Conservation (phyloP, 805 yeast genomes). For the Sugiyamaella floridensis region DNA sequence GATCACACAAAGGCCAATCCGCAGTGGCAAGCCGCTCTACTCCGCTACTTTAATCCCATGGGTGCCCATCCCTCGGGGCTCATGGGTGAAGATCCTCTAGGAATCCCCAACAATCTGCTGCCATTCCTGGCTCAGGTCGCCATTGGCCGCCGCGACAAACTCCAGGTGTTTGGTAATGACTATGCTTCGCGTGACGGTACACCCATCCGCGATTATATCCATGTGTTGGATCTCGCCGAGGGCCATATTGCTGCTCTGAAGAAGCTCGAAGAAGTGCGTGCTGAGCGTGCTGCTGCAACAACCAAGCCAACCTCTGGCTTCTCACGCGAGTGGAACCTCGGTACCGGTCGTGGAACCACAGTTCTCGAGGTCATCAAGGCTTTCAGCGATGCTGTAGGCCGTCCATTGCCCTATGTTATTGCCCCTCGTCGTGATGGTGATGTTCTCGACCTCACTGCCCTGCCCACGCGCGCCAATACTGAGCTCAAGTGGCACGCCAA, state of each 20-base stretch:
- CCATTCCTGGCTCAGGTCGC: slow-evolving; percentile 78
- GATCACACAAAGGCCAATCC: slow-evolving; percentile 43
- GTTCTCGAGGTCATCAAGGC: slow-evolving; percentile 65
- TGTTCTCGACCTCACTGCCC: slow-evolving; percentile 67
- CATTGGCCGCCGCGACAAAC: slow-evolving; percentile 57
- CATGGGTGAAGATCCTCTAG: slow-evolving; percentile 75
- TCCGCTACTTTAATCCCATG: slow-evolving; percentile 77
- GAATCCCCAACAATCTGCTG: slow-evolving; percentile 67
- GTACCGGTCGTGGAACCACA: slow-evolving; percentile 74
- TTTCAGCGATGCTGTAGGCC: slow-evolving; percentile 59
- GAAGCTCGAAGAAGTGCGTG: slow-evolving; percentile 37
- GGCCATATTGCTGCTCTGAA: slow-evolving; percentile 71
- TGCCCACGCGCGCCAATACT: slow-evolving; percentile 54
- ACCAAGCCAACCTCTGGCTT: slow-evolving; percentile 36
- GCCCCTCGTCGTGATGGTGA: slow-evolving; percentile 68
- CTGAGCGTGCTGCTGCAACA: slow-evolving; percentile 16
- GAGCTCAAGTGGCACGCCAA: slow-evolving; percentile 63
- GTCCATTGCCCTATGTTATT: slow-evolving; percentile 57
- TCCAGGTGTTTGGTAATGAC: slow-evolving; percentile 65
- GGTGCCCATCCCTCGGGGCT: slow-evolving; percentile 81
- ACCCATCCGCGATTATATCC: slow-evolving; percentile 75
- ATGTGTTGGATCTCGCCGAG: slow-evolving; percentile 69
- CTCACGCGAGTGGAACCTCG: slow-evolving; percentile 75
- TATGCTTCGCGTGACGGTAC: slow-evolving; percentile 70
- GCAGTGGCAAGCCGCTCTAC: slow-evolving; percentile 42